Conservation (phyloP, 805 yeast species). For the Candida andamanensis region DNA sequence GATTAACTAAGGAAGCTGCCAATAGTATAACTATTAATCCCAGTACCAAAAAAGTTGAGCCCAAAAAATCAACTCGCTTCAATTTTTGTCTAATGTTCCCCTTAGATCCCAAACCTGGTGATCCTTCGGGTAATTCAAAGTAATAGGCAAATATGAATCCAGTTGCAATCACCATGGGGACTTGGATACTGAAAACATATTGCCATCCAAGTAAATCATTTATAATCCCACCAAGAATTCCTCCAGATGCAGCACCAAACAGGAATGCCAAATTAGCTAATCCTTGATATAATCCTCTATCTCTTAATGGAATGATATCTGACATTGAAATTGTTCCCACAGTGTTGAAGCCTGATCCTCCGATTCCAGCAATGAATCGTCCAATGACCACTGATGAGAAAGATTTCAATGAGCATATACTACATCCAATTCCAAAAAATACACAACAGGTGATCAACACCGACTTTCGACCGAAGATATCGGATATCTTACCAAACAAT, state of each 20-base stretch:
- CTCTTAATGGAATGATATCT: slow-evolving; percentile 70
- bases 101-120: slow-evolving; percentile 50
- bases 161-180: slow-evolving; percentile 40
- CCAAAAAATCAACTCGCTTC: slow-evolving; percentile 61
- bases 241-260: slow-evolving; percentile 52
- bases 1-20: slow-evolving; percentile 65
- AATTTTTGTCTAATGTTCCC: slow-evolving; percentile 46
- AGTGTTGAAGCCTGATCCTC: slow-evolving; percentile 85
- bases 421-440: slow-evolving; percentile 51
- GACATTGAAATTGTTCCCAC: slow-evolving; percentile 70
- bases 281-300: slow-evolving; percentile 82
- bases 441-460: slow-evolving; percentile 47
- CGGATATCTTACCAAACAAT: slow-evolving; percentile 63
- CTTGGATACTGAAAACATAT: slow-evolving; percentile 35
- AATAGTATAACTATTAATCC: slow-evolving; percentile 55
- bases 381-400: slow-evolving; percentile 48
- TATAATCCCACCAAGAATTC: slow-evolving; percentile 48
- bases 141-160: slow-evolving; percentile 32
- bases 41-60: slow-evolving; percentile 54
- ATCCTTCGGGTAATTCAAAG: slow-evolving; percentile 47
- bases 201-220: slow-evolving; percentile 53
- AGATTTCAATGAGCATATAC: slow-evolving; percentile 52
- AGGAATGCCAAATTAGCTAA: slow-evolving; percentile 72
- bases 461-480: slow-evolving; percentile 63
- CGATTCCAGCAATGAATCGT: slow-evolving; percentile 75